Evolutionary conservation across 345 rosid species (phyloP), one percentile per base, ranked within the genome.

Genomic region (Carallia pectinifolia): DNA sequence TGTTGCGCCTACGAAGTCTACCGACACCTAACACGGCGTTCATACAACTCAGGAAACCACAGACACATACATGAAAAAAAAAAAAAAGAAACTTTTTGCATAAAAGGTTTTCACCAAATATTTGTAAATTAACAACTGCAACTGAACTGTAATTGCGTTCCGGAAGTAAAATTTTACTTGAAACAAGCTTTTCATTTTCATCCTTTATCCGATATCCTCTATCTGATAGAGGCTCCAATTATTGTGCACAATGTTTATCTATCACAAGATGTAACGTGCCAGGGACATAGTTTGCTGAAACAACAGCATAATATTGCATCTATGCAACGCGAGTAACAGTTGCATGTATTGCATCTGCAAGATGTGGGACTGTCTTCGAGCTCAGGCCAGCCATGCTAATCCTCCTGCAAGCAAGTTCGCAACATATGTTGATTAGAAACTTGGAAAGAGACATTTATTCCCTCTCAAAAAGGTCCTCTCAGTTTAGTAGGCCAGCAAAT

Each of bases 381-480:
- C 83, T 85, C 72, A 85, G 68, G 4, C 86, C 86, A 1, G 88
- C 84, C 88, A 85, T 80, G 84, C 79, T 85, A 38, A 85, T 85
- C 75, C 88, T 80, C 88, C 88, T 85, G 82, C 74, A 69, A 7
- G 52, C 17, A 30, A 54, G 12, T 12, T 12, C 19, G 62, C 9
- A 31, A 7, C 12, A 69, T 10, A 56, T 27, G 60, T 27, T 33
- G 27, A 56, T 4, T 2, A 4, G 16, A 27, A 27, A 9, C 27
- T 27, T 56, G 60, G 50, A 12, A 12, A 44, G 3, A 12, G 50
- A 44, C 15, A 10, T 15, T 9, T 10, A 10, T 40, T 40, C 13
- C 48, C 0, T 40, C 48, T 40, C 48, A 40, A 40, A 7, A 10
- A 40, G 59, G 59, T 5, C 59, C 23, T 23, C 31, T 23, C 30